These are phyloP conservation scores for Aegilops speltoides DNA, from an alignment of 176 grass and related monocot species.

Conservation along the genomic window DNA sequence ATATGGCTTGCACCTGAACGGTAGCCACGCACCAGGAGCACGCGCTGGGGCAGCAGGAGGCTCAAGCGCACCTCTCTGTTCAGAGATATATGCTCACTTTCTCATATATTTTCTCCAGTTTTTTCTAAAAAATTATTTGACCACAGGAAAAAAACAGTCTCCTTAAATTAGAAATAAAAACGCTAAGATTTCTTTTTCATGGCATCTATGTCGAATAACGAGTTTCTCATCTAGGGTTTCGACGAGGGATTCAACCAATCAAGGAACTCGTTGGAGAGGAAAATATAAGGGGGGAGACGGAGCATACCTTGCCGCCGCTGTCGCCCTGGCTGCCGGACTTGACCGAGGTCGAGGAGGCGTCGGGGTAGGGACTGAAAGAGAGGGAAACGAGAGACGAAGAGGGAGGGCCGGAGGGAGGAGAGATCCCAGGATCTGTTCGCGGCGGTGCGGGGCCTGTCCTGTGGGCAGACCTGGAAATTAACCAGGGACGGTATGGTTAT, in stretches of 20 bases:
- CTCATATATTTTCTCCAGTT: background rate
- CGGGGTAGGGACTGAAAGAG: background rate
- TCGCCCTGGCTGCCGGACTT: constrained; percentile 5
- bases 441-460: background rate
- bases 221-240: constrained; percentile 13
- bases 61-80: background rate
- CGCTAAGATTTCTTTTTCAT: background rate
- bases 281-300: background rate
- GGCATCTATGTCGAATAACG: background rate
- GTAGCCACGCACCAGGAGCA: background rate
- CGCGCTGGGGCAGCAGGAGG: background rate
- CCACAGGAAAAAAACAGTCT: background rate
- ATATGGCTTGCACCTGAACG: background rate
- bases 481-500: too few species aligned
- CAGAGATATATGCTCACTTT: background rate
- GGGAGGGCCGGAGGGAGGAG: background rate
- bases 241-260: background rate
- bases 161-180: background rate
- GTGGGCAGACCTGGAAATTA: too few species aligned
- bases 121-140: background rate
- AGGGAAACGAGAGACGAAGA: background rate
- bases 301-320: background rate
- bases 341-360: background rate
- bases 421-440: constrained; percentile 5
- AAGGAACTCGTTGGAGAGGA: background rate